Base-by-base conservation (phyloP, 192 early-diverging fungal species). In the Spizellomyces sp. region DNA sequence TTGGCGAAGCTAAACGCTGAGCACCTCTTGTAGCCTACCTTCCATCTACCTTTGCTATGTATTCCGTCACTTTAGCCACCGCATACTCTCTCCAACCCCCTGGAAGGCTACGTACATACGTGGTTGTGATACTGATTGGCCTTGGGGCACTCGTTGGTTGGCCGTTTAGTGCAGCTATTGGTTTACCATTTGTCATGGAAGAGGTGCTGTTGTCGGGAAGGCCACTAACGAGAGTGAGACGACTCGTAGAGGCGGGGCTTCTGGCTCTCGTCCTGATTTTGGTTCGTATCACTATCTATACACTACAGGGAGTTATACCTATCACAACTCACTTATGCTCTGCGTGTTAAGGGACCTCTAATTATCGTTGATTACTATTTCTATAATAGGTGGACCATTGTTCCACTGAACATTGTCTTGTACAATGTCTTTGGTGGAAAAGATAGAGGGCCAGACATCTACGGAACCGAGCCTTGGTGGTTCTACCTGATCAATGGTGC, bases 31-130 rank as follows among this genome's bases (percentile, higher is more conserved):
- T 67, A 80, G 94, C 95, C 41, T 88, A 87, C 74, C 79, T 99
- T 43, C 97, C 97, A 0, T 95, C 95, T 9, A 86, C 92, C 22
- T 96, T 97, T 82, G 89, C 94, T 54, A 99, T 98, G 97, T 90
- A 87, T 67, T 75, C 85, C n/a, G 81, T 86, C 7, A 90, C 89
- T 66, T 67, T 96, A 45, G 94, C 93, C 3, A 87, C 88, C 48
- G 87, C 92, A 4, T 77, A 84, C 8, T 86, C 85, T 12, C 83
- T 99, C 22, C 59, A 71, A 7, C 79, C 83, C 8, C 88, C 90
- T 4, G 77, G 79, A 10, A 69, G 73, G 75, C 68, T 21, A 4
- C 74, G 91, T 9, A 87, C 88, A 50, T 85, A 83, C 45, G 69
- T 64, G 10, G 84, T 87, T 22, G 84, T 91, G 14, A 76, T 84